These are phyloP conservation scores for Phytophthora chlamydospora DNA, from an alignment of 352 stramenopile genomes.

Conservation along the genomic window DNA sequence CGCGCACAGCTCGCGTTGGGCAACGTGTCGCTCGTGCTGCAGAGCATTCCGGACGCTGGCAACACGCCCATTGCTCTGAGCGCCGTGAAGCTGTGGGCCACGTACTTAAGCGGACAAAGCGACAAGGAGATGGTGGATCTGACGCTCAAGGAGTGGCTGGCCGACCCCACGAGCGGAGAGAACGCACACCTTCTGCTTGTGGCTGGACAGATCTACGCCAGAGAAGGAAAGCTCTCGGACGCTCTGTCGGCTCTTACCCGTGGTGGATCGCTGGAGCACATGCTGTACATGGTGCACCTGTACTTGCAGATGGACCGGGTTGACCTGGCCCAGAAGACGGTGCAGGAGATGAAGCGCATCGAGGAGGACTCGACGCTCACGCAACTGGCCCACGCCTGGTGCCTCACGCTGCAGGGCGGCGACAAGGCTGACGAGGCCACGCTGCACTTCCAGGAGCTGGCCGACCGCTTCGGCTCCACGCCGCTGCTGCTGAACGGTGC, in stretches of 20 bases:
- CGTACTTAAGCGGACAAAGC: conserved; percentile 73
- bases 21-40: conserved; percentile 90
- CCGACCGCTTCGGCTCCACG: conserved; percentile 94
- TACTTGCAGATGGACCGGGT: conserved; percentile 95
- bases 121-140: conserved; percentile 90
- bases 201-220: conserved; percentile 94
- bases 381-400: conserved; percentile 93
- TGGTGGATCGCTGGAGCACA: conserved; percentile 94
- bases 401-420: conserved; percentile 82
- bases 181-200: conserved; percentile 94
- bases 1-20: conserved; percentile 91
- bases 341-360: conserved; percentile 90
- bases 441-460: conserved; percentile 93
- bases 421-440: conserved; percentile 90
- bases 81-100: conserved; percentile 88
- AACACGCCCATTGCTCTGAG: conserved; percentile 75
- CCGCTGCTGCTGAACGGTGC: conserved; percentile 92
- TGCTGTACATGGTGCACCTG: conserved; percentile 83
- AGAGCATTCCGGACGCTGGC: conserved; percentile 79
- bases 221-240: conserved; percentile 93
- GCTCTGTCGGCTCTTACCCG: conserved; percentile 92
- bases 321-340: conserved; percentile 91
- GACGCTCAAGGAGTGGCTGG: conserved; percentile 92
- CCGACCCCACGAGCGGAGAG: conserved; percentile 74
- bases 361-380: conserved; percentile 98